Evolutionary conservation across 2,329 filamentous ascomycete species (phyloP), one percentile per base, ranked within the genome.

Genomic region (Zarea fungicola): DNA sequence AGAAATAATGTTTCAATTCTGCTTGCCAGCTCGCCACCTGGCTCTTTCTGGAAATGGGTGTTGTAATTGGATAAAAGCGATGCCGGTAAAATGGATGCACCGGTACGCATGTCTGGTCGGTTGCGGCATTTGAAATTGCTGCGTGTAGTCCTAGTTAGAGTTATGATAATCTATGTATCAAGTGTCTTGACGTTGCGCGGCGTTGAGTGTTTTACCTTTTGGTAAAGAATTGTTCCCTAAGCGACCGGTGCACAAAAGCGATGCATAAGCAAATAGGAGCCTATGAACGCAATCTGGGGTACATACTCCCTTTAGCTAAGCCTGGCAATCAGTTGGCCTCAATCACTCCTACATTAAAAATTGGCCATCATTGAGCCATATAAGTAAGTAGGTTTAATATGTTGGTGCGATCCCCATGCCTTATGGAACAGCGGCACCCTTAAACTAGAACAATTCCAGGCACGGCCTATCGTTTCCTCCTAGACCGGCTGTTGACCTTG

Each of bases 1-100:
- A 72, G 63, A n/a, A n/a, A n/a, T 62, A 67, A 29, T 26, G 16
- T n/a, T 13, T 10, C 16, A 18, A 14, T 25, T 31, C 32, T 25
- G 14, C 23, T 19, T 7, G 18, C 22, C 21, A 40, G 10, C 9
- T 13, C 26, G 16, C 25, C 18, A n/a, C 2, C 22, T 8, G 29
- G 13, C 45, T 36, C 22, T 29, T 14, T 10, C 14, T 9, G 23
- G 18, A 7, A 19, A 37, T 28, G 23, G 31, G 31, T 42, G 36
- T 14, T 35, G 36, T 42, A 42, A 51, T 51, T 51, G 49, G 48
- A 50, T 50, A 50, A 41, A 50, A 41, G 22, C n/a, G 14, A n/a
- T 32, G 48, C 34, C 26, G 18, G 26, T 4, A 22, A 14, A 26
- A 31, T n/a, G 25, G 18, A 14, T 22, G 23, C 14, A 42, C 39